Evolutionary conservation across 2,329 filamentous ascomycete species (phyloP), one percentile per base, ranked within the genome.

Genomic region (Paecilomyces formosus): DNA sequence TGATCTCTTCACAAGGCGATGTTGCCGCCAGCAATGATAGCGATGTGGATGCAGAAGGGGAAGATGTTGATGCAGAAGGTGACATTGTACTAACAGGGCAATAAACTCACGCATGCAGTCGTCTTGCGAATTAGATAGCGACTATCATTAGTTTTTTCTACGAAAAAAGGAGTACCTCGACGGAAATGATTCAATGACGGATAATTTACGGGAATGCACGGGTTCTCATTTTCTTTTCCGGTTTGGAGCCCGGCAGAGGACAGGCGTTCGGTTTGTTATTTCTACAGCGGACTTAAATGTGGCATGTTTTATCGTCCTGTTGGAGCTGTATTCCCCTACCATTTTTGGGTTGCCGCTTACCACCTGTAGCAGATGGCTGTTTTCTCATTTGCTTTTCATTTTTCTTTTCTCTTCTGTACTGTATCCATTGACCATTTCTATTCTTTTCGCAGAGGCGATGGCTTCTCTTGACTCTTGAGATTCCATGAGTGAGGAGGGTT

Each of bases 1-100:
- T 72, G 35, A 55, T 74, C 21, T 62, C 65, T 13, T 67, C 69
- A n/a, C 60, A 64, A 35, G 58, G 58, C 11, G 64, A 65, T 3
- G 56, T 61, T 22, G 55, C 61, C 22, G 55, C 61, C 24, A 57
- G 61, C 7, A 67, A 69, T 49, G 69, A 66, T 7, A 63, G 62
- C 13, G 61, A 63, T n/a, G 52, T 54, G 4, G 65, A 65, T 49
- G 56, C 56, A 21, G 56, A 58, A 54, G 57, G 45, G 30, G 57
- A 58, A 26, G 68, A 68, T 55, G 60, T 65, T 35, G 66, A 58
- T 33, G 28, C 21, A 8, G 56, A 58, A 7, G 54, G 33, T 2
- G 51, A 58, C 22, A 52, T 28, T 49, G 33, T 21, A 30, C 51
- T n/a, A 21, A 24, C 26, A 53, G 26, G 13, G 12, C 22, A 54